phyloP scores from a whole-genome alignment of 192 early-diverging fungal species.

The Spizellomyces punctatus region DNA sequence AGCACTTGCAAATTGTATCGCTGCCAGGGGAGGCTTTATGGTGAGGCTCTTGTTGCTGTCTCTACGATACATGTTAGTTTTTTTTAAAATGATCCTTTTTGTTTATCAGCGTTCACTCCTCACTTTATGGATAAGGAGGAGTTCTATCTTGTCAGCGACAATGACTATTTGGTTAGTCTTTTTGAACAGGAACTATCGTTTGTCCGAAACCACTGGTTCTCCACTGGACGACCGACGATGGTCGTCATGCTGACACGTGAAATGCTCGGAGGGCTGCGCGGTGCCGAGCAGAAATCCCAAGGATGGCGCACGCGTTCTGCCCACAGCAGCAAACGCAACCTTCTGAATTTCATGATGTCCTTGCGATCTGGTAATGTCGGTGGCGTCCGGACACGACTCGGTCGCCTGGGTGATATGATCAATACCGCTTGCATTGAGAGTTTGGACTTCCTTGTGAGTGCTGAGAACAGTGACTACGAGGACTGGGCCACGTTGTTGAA shows the following conservation, averaged over 20 bases:
- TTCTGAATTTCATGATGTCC: conserved; percentile 85
- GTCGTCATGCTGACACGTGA: conserved; percentile 71
- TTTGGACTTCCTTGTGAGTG: conserved; percentile 76
- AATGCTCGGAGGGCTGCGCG: conserved; percentile 71
- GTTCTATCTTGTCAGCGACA: conserved; percentile 84
- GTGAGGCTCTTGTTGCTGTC: too few relatives aligned
- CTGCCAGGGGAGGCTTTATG: conserved; percentile 79
- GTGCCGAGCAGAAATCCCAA: conserved; percentile 27
- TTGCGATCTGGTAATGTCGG: conserved; percentile 67
- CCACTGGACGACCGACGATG: conserved; percentile 78
- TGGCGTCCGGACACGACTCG: conserved; percentile 73
- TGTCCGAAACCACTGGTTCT: conserved; percentile 71
- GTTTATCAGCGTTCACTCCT: conserved; percentile 64
- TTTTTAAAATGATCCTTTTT: too few relatives aligned
- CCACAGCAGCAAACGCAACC: conserved; percentile 55
- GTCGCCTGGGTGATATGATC: conserved; percentile 74
- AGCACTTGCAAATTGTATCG: conserved; percentile 80
- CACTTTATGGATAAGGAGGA: conserved; percentile 87
- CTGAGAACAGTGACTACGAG: conserved; percentile 38
- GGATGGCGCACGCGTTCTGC: conserved; percentile 38
- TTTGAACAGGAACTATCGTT: conserved; percentile 79
- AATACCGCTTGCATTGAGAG: conserved; percentile 77
- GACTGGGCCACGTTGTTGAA: conserved; percentile 50
- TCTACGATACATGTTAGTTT: too few relatives aligned
- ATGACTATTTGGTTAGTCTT: conserved; percentile 77